Evolutionary conservation across 495 filamentous ascomycete species (phyloP), one percentile per base, ranked within the genome.

Genomic region (Lasiosphaeris hirsuta): DNA sequence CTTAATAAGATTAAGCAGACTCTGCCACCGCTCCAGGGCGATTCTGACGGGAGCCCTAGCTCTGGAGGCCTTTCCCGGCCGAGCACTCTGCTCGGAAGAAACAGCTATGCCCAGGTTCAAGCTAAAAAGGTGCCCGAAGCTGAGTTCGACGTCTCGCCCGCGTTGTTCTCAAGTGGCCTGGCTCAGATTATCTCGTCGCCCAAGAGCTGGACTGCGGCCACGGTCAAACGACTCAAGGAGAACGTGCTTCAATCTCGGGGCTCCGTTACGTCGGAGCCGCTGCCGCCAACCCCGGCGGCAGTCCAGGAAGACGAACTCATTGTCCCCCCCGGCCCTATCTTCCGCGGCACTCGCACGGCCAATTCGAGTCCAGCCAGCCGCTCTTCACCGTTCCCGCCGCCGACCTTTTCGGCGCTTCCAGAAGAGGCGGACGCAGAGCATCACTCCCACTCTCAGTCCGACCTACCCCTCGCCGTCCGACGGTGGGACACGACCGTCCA

Each of bases 1-100:
- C 62, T 75, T 23, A 72, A 71, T 56, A 68, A 69, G 42, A 75
- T 79, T 57, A 74, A 68, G 13, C 62, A 42, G 46, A 52, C 53
- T 15, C 40, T 53, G 2, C 51, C 60, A 7, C 51, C 59, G 3
- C 46, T 45, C 0, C 46, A 50, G 40, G 63, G 56, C 33, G 63
- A 63, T 5, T 58, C 52, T n/a, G 65, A 46, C 30, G 33, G 35
- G 2, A 41, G 47, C 30, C 57, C 39, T 4, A 51, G 43, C 45
- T 42, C 58, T 4, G 51, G 58, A 11, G 46, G 42, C 11, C 40
- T 41, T 10, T 19, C 59, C 35, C 63, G 72, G 17, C 71, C 71
- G 7, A 63, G 52, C 33, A 51, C 62, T 0, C 54, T 70, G 44
- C 55, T 69, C 2, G 74, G 70, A 11, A 62, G 54, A 13, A 64